phyloP scores from a whole-genome alignment of 768 basidiomycete genomes.

The Lentinula lateritia region DNA sequence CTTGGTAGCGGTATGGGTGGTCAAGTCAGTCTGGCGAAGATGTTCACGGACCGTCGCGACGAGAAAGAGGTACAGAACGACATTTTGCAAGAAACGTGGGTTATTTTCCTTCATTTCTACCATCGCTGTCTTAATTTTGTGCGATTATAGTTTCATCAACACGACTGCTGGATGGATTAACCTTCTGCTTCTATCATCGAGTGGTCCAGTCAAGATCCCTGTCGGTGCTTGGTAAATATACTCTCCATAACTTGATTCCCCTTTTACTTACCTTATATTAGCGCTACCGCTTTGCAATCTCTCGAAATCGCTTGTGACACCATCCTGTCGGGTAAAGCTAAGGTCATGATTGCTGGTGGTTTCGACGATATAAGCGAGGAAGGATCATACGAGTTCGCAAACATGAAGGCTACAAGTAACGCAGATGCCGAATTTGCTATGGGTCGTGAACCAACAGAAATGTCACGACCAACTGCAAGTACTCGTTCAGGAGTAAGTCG shows the following conservation, averaged over 20 bases:
- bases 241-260: neutral
- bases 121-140: neutral
- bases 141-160: slow-evolving; percentile 81
- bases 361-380: slow-evolving; percentile 99
- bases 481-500: slow-evolving; percentile 85
- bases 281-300: slow-evolving; percentile 96
- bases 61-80: slow-evolving; percentile 99
- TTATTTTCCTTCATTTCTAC: slow-evolving; percentile 12
- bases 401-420: slow-evolving; percentile 99
- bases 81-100: slow-evolving; percentile 95
- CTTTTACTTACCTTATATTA: slow-evolving; percentile 21
- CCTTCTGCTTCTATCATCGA: slow-evolving; percentile 88
- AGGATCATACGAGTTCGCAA: slow-evolving; percentile 97
- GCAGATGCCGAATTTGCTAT: slow-evolving; percentile 96
- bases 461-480: slow-evolving; percentile 95
- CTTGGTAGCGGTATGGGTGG: slow-evolving; percentile 99
- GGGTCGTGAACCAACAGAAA: slow-evolving; percentile 98
- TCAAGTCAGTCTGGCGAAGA: slow-evolving; percentile 80
- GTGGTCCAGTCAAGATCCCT: slow-evolving; percentile 97
- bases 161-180: slow-evolving; percentile 99
- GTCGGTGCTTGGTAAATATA: slow-evolving; percentile 88
- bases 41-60: slow-evolving; percentile 99
- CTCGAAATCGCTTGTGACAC: slow-evolving; percentile 98
- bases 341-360: slow-evolving; percentile 98
- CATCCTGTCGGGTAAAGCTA: slow-evolving; percentile 91